A percentile compares a stretch with the other conserved stretches of the same genome.
phyloP scores from a whole-genome alignment of 1,139 yeast species.

The Zygosaccharomyces pseudobailii region DNA sequence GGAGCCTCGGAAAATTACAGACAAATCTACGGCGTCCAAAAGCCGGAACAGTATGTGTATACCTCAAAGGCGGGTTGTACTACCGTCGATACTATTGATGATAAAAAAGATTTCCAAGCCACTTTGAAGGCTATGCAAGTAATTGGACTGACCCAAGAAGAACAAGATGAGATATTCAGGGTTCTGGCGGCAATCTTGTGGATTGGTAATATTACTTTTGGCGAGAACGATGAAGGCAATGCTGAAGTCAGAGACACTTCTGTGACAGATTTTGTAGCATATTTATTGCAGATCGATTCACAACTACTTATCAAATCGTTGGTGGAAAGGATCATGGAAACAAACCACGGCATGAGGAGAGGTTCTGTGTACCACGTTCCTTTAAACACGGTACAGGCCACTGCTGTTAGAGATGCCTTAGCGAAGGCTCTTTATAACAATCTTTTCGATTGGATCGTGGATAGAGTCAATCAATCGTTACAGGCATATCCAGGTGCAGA shows the following conservation, averaged over 20 bases:
- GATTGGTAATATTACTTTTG: conserved; percentile 89
- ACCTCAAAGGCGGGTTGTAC: conserved; percentile 87
- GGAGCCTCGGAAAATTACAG: conserved; percentile 84
- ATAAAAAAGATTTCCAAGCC: conserved; percentile 68
- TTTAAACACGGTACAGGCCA: conserved; percentile 84
- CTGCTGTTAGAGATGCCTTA: conserved; percentile 89
- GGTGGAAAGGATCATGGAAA: conserved; percentile 80
- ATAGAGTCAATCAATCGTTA: conserved; percentile 76
- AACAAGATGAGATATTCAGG: conserved; percentile 87
- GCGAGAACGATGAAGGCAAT: conserved; percentile 83
- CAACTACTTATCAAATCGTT: conserved; percentile 62
- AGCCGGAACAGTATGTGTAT: conserved; percentile 87
- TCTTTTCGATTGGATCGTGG: conserved; percentile 97
- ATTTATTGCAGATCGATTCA: conserved; percentile 76
- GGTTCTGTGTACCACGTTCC: conserved; percentile 96
- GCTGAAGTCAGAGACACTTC: conserved; percentile 76
- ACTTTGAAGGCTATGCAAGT: conserved; percentile 82
- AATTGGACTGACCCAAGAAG: conserved; percentile 75
- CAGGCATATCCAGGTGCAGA: conserved; percentile 46
- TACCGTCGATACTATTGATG: conserved; percentile 82
- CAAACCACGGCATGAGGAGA: conserved; percentile 80
- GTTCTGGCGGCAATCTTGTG: conserved; percentile 82
- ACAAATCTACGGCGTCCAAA: conserved; percentile 80
- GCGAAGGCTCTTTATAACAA: conserved; percentile 94
- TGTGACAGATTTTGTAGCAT: conserved; percentile 92